A percentile compares a stretch with the other conserved stretches of the same genome.
phyloP scores from a whole-genome alignment of 176 grass and related monocot genomes.

The Cenchrus purpureus region DNA sequence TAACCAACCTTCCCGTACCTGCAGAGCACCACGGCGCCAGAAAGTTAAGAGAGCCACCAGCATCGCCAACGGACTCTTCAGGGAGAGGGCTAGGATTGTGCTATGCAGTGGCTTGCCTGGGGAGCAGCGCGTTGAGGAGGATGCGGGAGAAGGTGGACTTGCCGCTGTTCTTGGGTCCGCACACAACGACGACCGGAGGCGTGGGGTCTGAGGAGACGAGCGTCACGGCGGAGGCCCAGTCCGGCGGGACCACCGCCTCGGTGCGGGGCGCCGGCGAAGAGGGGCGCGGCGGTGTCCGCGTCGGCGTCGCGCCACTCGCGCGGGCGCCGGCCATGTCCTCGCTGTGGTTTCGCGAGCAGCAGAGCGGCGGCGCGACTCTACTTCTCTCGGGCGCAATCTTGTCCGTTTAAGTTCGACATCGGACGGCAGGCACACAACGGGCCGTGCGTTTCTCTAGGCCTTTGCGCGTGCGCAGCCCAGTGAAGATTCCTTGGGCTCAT shows the following conservation, averaged over 20 bases:
- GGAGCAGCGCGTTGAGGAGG: slow-evolving; percentile 78
- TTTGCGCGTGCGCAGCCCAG: too few relatives aligned
- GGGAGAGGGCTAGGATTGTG: neutral
- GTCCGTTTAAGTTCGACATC: neutral
- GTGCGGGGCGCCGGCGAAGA: slow-evolving; percentile 18
- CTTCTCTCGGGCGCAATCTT: neutral
- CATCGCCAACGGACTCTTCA: neutral
- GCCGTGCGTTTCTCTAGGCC: too few relatives aligned
- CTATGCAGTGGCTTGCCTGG: slow-evolving; percentile 37
- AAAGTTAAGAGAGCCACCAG: neutral
- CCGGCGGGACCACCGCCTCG: slow-evolving; percentile 53
- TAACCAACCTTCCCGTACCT: slow-evolving; percentile 71
- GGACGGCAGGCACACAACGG: neutral
- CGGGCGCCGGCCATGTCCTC: slow-evolving; percentile 14
- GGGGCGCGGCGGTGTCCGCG: slow-evolving; percentile 6
- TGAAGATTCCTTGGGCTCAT: too few relatives aligned
- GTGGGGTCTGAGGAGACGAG: slow-evolving; percentile 12
- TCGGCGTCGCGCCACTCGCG: neutral
- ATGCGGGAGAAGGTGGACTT: slow-evolving; percentile 94
- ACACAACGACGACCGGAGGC: slow-evolving; percentile 65
- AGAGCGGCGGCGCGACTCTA: neutral
- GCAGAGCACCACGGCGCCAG: neutral
- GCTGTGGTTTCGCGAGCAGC: neutral
- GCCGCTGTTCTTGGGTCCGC: slow-evolving; percentile 91
- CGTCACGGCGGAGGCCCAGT: slow-evolving; percentile 46